Evolutionary conservation across 2,329 filamentous ascomycete genomes (phyloP).

Genomic region (Penicillium sp.): DNA sequence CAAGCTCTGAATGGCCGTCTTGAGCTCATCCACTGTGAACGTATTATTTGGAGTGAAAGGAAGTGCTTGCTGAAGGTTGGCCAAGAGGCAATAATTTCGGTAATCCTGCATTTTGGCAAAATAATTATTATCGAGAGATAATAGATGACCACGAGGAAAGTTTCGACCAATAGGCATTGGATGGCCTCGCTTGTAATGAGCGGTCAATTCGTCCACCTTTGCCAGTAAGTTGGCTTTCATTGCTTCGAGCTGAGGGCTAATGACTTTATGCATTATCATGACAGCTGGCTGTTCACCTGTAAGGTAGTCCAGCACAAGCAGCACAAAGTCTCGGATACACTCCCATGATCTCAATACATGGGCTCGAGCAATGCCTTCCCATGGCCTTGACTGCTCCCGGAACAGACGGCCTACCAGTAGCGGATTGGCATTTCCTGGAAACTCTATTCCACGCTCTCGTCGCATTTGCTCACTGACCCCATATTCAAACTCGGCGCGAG

Average conservation of each 20-base stretch:
- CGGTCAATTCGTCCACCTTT: constrained; percentile 28
- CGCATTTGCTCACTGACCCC: not conserved
- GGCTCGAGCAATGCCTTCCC: constrained; percentile 29
- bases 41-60: too few relatives aligned
- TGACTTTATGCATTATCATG: constrained; percentile 16
- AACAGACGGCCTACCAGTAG: not conserved
- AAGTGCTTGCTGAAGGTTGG: not conserved
- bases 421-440: not conserved
- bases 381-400: constrained; percentile 25
- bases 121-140: not conserved
- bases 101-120: constrained; percentile 9
- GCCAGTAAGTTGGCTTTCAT: constrained; percentile 17
- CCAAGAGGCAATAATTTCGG: constrained; percentile 10
- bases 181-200: constrained; percentile 23
- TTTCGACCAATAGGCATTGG: constrained; percentile 21
- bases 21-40: not conserved
- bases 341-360: constrained; percentile 30
- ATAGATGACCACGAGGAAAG: constrained; percentile 1
- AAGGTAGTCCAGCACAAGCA: constrained; percentile 25
- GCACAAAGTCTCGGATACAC: constrained; percentile 21
- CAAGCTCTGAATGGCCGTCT: not conserved
- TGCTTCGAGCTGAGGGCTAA: constrained; percentile 26
- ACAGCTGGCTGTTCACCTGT: constrained; percentile 24
- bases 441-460: not conserved
- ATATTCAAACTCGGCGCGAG: not conserved